These are phyloP conservation scores for Flaveria trinervia DNA, from an alignment of 129 eudicot species.

Conservation along the genomic window DNA sequence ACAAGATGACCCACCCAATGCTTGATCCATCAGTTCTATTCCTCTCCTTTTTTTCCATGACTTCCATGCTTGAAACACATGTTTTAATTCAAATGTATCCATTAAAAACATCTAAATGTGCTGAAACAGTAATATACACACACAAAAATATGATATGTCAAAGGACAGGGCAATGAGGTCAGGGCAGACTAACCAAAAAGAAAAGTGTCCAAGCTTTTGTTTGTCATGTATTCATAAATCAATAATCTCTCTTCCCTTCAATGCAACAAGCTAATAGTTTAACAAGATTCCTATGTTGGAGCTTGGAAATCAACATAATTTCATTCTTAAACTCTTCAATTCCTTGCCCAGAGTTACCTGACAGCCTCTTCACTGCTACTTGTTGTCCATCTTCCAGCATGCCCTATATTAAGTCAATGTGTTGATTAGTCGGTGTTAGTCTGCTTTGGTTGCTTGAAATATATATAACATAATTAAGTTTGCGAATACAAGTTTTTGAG, in stretches of 20 bases:
- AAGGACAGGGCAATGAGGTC: not conserved
- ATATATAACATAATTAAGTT: not conserved
- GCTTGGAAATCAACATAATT: conserved; percentile 38
- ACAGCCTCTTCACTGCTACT: conserved; percentile 47
- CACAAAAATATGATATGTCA: not conserved
- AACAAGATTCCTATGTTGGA: conserved; percentile 48
- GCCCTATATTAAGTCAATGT: conserved; percentile 27
- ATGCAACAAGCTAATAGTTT: conserved; percentile 42
- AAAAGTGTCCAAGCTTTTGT: conserved; percentile 40
- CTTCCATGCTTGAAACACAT: conserved; percentile 47
- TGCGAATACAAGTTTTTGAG: conserved; percentile 10
- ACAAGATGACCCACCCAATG: conserved; percentile 15
- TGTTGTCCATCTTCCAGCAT: conserved; percentile 36
- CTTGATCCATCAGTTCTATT: conserved; percentile 42
- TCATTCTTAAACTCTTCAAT: conserved; percentile 44
- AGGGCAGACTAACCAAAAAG: conserved; percentile 41
- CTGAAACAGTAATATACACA: too few species aligned
- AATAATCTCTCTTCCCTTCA: conserved; percentile 38
- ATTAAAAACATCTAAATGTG: not conserved
- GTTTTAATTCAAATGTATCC: not conserved
- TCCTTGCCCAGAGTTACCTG: conserved; percentile 39
- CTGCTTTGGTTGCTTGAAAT: conserved; percentile 6
- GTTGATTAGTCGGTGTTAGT: not conserved
- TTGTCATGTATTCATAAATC: conserved; percentile 37
- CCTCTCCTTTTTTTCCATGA: conserved; percentile 40